A percentile compares a stretch with the other conserved stretches of the same genome.
phyloP scores from a whole-genome alignment of 2,329 filamentous ascomycete species.

The Stylonectria norvegica region DNA sequence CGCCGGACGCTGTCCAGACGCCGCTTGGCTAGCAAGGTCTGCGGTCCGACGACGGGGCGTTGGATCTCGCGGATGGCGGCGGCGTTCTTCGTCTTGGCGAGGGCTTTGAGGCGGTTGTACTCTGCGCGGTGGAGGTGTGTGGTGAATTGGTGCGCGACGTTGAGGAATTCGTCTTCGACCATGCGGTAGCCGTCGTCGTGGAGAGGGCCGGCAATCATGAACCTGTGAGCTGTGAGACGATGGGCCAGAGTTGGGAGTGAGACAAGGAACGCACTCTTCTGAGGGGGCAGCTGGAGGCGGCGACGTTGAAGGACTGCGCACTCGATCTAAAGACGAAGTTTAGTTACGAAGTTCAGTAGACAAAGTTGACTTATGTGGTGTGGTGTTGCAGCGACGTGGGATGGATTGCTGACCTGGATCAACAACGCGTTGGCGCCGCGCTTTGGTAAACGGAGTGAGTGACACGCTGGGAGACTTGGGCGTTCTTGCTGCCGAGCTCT shows the following conservation, averaged over 20 bases:
- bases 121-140: slow-evolving; percentile 74
- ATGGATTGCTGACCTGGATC: slow-evolving; percentile 20
- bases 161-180: slow-evolving; percentile 77
- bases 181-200: slow-evolving; percentile 74
- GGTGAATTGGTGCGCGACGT: slow-evolving; percentile 66
- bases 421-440: slow-evolving; percentile 19
- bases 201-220: slow-evolving; percentile 62
- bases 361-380: background rate
- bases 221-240: slow-evolving; percentile 34
- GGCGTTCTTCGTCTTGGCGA: slow-evolving; percentile 53
- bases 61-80: slow-evolving; percentile 49
- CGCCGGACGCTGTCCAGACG: slow-evolving; percentile 20
- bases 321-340: slow-evolving; percentile 18
- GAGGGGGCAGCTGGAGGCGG: slow-evolving; percentile 47
- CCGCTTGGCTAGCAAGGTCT: slow-evolving; percentile 24
- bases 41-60: slow-evolving; percentile 46
- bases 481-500: slow-evolving; percentile 6
- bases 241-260: background rate
- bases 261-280: slow-evolving; percentile 38
- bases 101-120: slow-evolving; percentile 64
- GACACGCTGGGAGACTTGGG: slow-evolving; percentile 6
- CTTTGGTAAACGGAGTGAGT: slow-evolving; percentile 6
- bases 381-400: background rate
- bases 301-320: slow-evolving; percentile 47
- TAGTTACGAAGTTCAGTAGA: no score